A percentile compares a stretch with the other conserved stretches of the same genome.
phyloP scores from a whole-genome alignment of 2,329 filamentous ascomycete genomes.

The Ceratocystis cubensis region DNA sequence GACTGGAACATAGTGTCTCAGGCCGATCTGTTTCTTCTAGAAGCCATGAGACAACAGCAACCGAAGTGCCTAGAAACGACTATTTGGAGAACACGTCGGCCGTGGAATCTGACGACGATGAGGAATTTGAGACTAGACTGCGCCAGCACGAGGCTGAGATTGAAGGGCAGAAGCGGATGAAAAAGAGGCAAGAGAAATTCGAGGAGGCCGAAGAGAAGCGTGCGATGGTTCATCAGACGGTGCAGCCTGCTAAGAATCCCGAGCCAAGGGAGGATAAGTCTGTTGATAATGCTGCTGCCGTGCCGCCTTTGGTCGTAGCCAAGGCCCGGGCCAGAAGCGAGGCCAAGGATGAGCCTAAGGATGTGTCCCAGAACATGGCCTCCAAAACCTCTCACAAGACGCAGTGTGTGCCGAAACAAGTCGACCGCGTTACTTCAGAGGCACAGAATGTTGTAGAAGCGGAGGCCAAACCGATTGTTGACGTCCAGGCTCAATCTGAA shows the following conservation, averaged over 20 bases:
- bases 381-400: neutral
- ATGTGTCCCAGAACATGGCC: neutral
- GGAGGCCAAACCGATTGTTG: neutral
- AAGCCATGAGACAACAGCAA: neutral
- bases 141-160: constrained; percentile 31
- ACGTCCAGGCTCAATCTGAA: neutral
- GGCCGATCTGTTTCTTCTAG: neutral
- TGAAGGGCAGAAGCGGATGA: neutral
- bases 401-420: neutral
- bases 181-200: neutral
- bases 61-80: constrained; percentile 11
- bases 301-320: neutral
- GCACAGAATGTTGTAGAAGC: neutral
- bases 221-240: constrained; percentile 4
- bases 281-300: neutral
- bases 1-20: constrained; percentile 10
- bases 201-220: neutral
- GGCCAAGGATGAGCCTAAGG: neutral
- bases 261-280: neutral
- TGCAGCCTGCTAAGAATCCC: neutral
- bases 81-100: constrained; percentile 22
- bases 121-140: neutral
- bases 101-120: constrained; percentile 25
- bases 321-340: neutral
- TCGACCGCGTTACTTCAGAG: neutral